Conservation (phyloP, 78 protist genomes). For the Chrysochromulina parva region DNA sequence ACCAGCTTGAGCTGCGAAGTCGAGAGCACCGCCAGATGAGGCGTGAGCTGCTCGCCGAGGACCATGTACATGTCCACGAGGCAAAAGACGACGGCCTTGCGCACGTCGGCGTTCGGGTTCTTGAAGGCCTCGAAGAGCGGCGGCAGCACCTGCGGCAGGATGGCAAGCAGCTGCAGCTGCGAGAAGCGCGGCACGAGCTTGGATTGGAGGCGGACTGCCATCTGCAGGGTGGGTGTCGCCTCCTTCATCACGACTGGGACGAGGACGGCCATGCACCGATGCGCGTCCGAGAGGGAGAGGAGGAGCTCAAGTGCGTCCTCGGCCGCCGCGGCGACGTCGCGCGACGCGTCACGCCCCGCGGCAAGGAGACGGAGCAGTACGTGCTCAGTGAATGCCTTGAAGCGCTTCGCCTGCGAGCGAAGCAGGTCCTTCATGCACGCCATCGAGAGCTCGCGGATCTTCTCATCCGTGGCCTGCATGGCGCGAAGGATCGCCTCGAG, state of each 20-base stretch:
- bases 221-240: background rate
- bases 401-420: background rate
- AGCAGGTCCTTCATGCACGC: background rate
- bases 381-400: background rate
- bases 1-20: conserved; percentile 46
- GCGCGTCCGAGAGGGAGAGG: background rate
- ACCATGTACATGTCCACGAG: conserved; percentile 35
- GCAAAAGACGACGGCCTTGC: conserved; percentile 42
- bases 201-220: background rate
- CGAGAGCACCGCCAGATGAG: conserved; percentile 6
- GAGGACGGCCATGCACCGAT: background rate
- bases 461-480: background rate
- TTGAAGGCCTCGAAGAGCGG: conserved; percentile 13
- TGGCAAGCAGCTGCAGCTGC: background rate
- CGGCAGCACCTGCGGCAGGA: conserved; percentile 19
- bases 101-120: conserved; percentile 16
- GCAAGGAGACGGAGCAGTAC: background rate
- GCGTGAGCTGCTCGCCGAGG: background rate
- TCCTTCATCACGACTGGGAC: conserved; percentile 7
- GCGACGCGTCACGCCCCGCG: background rate
- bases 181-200: background rate
- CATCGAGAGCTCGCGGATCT: background rate
- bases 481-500: background rate
- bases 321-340: background rate
- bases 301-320: background rate